These are phyloP conservation scores for Rhexocercosporidium sp. DNA, from an alignment of 2,329 filamentous ascomycete species.

Conservation along the genomic window DNA sequence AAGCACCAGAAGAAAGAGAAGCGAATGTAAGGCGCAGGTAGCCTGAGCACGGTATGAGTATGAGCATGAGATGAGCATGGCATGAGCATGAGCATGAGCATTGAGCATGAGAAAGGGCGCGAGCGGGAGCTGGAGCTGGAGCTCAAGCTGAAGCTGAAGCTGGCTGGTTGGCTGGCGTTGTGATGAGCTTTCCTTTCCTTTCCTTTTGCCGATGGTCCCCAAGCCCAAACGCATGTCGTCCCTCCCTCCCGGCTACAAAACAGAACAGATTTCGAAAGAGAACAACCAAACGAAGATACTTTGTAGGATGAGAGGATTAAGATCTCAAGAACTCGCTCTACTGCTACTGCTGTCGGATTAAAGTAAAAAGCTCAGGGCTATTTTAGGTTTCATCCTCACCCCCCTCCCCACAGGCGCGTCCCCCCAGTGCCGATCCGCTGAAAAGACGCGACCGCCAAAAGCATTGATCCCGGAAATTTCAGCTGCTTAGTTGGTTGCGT, in stretches of 20 bases:
- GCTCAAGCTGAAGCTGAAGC: conserved; percentile 1
- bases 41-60: neutral
- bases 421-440: neutral
- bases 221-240: neutral
- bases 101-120: neutral
- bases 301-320: too few species aligned
- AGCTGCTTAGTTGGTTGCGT: neutral
- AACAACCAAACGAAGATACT: neutral
- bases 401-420: conserved; percentile 12
- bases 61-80: neutral
- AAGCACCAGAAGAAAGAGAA: neutral
- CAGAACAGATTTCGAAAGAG: neutral
- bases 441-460: conserved; percentile 5
- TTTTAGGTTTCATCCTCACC: neutral
- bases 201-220: too few species aligned
- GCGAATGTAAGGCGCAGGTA: neutral
- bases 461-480: neutral
- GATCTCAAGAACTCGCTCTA: too few species aligned
- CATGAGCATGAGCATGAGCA: neutral
- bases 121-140: neutral
- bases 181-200: neutral
- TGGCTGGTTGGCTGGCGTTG: neutral
- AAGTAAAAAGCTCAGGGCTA: neutral
- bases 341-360: too few species aligned
- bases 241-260: neutral